Evolutionary conservation across 2,329 filamentous ascomycete species (phyloP).

Genomic region (Zymoseptoria pseudotritici): DNA sequence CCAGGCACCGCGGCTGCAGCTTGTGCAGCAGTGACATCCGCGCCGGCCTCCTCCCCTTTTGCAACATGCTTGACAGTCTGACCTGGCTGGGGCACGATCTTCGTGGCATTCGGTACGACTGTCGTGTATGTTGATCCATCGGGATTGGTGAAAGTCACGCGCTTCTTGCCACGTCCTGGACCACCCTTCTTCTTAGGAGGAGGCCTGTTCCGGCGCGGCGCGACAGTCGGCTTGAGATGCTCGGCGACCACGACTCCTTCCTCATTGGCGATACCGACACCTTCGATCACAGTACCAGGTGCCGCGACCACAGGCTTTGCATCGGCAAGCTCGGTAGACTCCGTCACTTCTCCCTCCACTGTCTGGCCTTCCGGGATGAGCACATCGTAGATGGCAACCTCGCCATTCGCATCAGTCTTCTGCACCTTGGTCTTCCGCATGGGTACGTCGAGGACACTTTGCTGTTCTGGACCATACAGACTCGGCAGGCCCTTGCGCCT

Average conservation of each 20-base stretch:
- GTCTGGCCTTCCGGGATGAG: slow-evolving; percentile 71
- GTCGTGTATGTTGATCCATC: slow-evolving; percentile 37
- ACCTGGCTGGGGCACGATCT: slow-evolving; percentile 29
- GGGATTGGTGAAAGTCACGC: slow-evolving; percentile 50
- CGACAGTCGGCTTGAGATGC: slow-evolving; percentile 21
- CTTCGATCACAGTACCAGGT: slow-evolving; percentile 53
- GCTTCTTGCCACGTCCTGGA: slow-evolving; percentile 72
- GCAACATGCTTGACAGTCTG: slow-evolving; percentile 30
- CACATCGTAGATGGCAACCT: slow-evolving; percentile 76
- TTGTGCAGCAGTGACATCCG: slow-evolving; percentile 32
- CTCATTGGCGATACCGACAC: slow-evolving; percentile 52
- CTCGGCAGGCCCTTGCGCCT: slow-evolving; percentile 52
- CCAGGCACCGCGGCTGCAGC: slow-evolving; percentile 38
- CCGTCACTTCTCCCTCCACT: slow-evolving; percentile 73
- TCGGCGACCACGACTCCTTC: slow-evolving; percentile 51
- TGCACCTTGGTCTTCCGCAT: slow-evolving; percentile 77
- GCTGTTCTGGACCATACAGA: slow-evolving; percentile 36
- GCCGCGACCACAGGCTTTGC: slow-evolving; percentile 43
- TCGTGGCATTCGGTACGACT: slow-evolving; percentile 30
- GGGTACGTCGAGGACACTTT: slow-evolving; percentile 26
- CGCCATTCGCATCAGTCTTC: slow-evolving; percentile 63
- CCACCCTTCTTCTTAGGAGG: slow-evolving; percentile 73
- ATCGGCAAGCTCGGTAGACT: slow-evolving; percentile 43
- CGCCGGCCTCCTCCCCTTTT: slow-evolving; percentile 28
- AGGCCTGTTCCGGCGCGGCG: slow-evolving; percentile 57